These are phyloP conservation scores for Astragalus glycyphyllos DNA, from an alignment of 306 rosid genomes.

Conservation along the genomic window DNA sequence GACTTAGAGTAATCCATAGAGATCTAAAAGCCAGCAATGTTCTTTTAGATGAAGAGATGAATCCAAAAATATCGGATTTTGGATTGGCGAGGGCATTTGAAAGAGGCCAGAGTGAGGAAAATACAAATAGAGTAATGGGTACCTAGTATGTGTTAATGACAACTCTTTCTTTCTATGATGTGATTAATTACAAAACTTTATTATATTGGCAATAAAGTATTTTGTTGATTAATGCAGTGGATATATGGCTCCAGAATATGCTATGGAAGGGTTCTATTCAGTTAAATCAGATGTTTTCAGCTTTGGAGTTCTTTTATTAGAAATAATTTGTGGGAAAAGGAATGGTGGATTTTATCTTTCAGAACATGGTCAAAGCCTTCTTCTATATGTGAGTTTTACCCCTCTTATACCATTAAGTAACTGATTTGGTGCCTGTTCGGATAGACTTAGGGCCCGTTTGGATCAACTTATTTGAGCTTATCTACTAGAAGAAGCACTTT, in stretches of 20 bases:
- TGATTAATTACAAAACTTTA: not conserved
- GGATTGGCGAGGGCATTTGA: conserved; percentile 56
- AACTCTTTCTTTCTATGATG: not conserved
- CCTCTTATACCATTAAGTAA: not conserved
- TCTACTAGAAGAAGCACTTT: too few relatives aligned
- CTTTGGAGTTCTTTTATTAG: conserved; percentile 53
- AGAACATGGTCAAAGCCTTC: conserved; percentile 47
- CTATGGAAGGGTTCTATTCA: conserved; percentile 53
- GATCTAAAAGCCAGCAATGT: conserved; percentile 62
- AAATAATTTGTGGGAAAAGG: conserved; percentile 52
- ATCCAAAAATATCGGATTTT: conserved; percentile 62
- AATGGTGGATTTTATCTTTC: conserved; percentile 44
- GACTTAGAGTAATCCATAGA: conserved; percentile 58
- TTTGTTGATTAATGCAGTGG: conserved; percentile 44
- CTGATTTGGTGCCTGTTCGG: too few relatives aligned
- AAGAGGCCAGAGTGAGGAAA: conserved; percentile 44
- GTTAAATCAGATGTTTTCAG: conserved; percentile 55
- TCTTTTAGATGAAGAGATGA: conserved; percentile 52
- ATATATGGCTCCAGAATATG: conserved; percentile 63
- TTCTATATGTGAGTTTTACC: conserved; percentile 40
- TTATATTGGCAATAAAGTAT: not conserved
- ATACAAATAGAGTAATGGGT: conserved; percentile 55
- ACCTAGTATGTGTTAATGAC: conserved; percentile 51
- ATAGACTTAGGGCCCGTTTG: too few relatives aligned
- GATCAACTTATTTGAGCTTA: too few relatives aligned